These are phyloP conservation scores for Phialemoniopsis sp. DNA, from an alignment of 2,329 filamentous ascomycete genomes.

Conservation along the genomic window DNA sequence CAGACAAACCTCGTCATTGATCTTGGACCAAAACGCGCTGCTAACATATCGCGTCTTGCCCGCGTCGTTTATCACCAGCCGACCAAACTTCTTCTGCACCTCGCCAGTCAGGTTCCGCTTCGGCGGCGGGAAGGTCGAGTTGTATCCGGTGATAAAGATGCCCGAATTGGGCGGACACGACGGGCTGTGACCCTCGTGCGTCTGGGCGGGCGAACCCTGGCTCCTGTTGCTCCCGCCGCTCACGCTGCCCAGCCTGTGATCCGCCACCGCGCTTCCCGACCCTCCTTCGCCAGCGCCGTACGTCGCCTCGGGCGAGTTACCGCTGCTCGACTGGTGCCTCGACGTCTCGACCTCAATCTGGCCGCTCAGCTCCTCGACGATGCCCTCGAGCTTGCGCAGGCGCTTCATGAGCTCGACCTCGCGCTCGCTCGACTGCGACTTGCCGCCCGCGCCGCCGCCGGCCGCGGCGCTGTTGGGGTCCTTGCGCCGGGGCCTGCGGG, in stretches of 20 bases:
- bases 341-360: conserved; percentile 54
- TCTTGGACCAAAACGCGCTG: conserved; percentile 71
- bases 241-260: not conserved
- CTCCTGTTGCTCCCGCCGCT: conserved; percentile 9
- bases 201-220: conserved; percentile 12
- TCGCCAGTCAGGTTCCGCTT: conserved; percentile 22
- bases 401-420: conserved; percentile 69
- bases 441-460: conserved; percentile 14
- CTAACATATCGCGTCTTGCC: conserved; percentile 70
- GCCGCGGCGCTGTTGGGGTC: conserved; percentile 55
- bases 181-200: conserved; percentile 4
- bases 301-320: conserved; percentile 31
- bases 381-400: conserved; percentile 68
- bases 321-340: conserved; percentile 27
- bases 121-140: not conserved
- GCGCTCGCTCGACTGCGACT: conserved; percentile 55
- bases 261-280: conserved; percentile 5
- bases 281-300: conserved; percentile 13
- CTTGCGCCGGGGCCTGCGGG: conserved; percentile 61
- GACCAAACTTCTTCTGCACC: conserved; percentile 54
- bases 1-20: conserved; percentile 63
- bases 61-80: conserved; percentile 65
- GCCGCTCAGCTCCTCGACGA: conserved; percentile 66
- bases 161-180: no score
- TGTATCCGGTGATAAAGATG: no score